Evolutionary conservation across 768 basidiomycete species (phyloP).

Genomic region (Naganishia kalamii): DNA sequence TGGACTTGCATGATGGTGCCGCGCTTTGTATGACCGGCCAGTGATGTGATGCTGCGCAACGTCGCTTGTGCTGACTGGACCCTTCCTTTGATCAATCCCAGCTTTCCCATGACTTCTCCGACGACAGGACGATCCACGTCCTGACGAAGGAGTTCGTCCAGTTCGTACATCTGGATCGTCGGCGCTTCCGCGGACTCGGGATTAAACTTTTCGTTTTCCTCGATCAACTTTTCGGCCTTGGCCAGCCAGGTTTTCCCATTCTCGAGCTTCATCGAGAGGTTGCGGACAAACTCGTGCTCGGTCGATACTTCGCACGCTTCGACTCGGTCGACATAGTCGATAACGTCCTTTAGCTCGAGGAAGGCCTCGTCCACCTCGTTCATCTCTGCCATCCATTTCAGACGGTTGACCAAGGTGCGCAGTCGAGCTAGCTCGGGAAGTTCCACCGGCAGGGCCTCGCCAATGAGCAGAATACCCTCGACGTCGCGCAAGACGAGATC

Average conservation of each 20-base stretch:
- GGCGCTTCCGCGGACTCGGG: conserved; percentile 39
- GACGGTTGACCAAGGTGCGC: conserved; percentile 71
- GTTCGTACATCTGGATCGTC: conserved; percentile 66
- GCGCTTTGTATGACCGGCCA: conserved; percentile 20
- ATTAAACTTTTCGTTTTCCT: conserved; percentile 4
- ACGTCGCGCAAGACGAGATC: conserved; percentile 20
- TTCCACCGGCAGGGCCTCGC: conserved; percentile 63
- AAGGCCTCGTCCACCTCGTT: conserved; percentile 64
- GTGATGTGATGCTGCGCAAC: conserved; percentile 16
- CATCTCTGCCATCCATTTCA: conserved; percentile 68
- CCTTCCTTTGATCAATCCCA: conserved; percentile 55
- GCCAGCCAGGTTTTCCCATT: conserved; percentile 74
- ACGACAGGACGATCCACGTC: conserved; percentile 67
- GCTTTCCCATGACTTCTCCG: conserved; percentile 58
- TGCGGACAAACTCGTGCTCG: conserved; percentile 55
- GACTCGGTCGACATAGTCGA: conserved; percentile 64
- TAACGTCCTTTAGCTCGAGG: conserved; percentile 70
- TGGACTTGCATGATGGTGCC: conserved; percentile 32
- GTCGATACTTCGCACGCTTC: conserved; percentile 59
- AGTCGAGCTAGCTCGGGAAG: conserved; percentile 72
- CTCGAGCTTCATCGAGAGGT: conserved; percentile 57
- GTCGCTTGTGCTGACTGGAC: conserved; percentile 21
- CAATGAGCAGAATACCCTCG: conserved; percentile 33
- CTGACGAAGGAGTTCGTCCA: conserved; percentile 65
- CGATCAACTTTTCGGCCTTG: conserved; percentile 60